These are phyloP conservation scores for Onygenales sp. DNA, from an alignment of 2,329 filamentous ascomycete genomes.

Conservation along the genomic window DNA sequence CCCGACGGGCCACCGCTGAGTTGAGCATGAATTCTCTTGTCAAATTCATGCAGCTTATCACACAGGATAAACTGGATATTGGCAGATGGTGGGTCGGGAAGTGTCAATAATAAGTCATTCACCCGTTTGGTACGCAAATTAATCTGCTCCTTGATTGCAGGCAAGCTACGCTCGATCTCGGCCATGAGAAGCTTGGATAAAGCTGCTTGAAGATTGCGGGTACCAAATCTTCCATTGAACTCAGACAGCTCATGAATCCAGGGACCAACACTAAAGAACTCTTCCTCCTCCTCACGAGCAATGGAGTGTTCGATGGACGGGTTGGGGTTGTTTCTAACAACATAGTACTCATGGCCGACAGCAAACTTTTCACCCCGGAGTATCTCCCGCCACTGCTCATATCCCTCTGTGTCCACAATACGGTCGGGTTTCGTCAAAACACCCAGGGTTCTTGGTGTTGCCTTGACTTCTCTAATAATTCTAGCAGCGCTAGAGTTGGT, in stretches of 20 bases:
- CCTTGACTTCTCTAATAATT: constrained; percentile 50
- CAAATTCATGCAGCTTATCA: constrained; percentile 50
- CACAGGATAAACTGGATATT: constrained; percentile 60
- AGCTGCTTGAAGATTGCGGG: constrained; percentile 37
- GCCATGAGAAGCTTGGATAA: constrained; percentile 41
- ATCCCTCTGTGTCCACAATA: constrained; percentile 42
- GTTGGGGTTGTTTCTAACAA: constrained; percentile 53
- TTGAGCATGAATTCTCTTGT: constrained; percentile 42
- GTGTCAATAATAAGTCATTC: constrained; percentile 42
- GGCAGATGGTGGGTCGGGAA: constrained; percentile 56
- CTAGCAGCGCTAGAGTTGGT: constrained; percentile 64
- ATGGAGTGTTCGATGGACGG: constrained; percentile 32
- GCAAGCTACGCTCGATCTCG: constrained; percentile 34
- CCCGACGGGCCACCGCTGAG: constrained; percentile 43
- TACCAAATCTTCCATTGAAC: constrained; percentile 43
- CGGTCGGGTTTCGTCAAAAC: constrained; percentile 82
- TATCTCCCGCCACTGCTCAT: constrained; percentile 54
- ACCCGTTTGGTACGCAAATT: constrained; percentile 42
- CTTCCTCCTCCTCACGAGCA: constrained; percentile 40
- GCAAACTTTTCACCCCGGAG: constrained; percentile 52
- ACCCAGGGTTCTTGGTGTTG: constrained; percentile 54
- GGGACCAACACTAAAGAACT: constrained; percentile 40
- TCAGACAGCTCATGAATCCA: constrained; percentile 37
- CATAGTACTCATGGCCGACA: constrained; percentile 67
- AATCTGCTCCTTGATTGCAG: constrained; percentile 31